A percentile compares a stretch with the other conserved stretches of the same genome.
Conservation (phyloP, 1,284 basidiomycete species). For the Apiotrichum veenhuisii region DNA sequence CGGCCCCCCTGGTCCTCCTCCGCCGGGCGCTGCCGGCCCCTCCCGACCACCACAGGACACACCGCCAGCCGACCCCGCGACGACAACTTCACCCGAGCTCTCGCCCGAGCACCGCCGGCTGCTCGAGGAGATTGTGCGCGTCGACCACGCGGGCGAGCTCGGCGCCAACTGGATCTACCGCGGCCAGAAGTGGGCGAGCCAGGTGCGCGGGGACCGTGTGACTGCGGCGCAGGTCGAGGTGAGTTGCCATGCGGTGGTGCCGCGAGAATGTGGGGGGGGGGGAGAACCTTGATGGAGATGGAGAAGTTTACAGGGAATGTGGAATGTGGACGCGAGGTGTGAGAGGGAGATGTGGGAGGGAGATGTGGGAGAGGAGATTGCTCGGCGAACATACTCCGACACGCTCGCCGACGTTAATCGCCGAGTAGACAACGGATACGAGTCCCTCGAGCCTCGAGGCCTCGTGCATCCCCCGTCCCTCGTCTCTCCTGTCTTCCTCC, state of each 20-base stretch:
- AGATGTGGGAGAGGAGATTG: no score
- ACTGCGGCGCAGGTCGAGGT: slow-evolving; percentile 74
- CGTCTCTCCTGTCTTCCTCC: no score
- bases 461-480: no score
- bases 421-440: no score
- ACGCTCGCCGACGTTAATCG: no score
- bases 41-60: slow-evolving; percentile 1
- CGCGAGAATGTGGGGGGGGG: no score
- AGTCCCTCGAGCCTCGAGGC: no score
- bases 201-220: slow-evolving; percentile 61
- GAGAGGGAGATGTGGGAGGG: no score
- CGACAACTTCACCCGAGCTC: slow-evolving; percentile 34
- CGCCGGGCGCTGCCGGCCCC: background rate
- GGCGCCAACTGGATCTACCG: slow-evolving; percentile 90
- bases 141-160: slow-evolving; percentile 89
- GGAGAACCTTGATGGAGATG: no score
- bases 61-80: slow-evolving; percentile 27
- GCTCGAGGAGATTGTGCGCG: slow-evolving; percentile 58
- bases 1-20: slow-evolving; percentile 2
- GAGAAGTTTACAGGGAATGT: no score
- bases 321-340: no score
- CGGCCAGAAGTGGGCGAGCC: slow-evolving; percentile 64
- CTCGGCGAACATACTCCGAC: no score
- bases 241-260: slow-evolving; percentile 34
- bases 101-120: slow-evolving; percentile 35